Base-by-base conservation (phyloP, 2,329 filamentous ascomycete species). In the Hymenoscyphus scutula region DNA sequence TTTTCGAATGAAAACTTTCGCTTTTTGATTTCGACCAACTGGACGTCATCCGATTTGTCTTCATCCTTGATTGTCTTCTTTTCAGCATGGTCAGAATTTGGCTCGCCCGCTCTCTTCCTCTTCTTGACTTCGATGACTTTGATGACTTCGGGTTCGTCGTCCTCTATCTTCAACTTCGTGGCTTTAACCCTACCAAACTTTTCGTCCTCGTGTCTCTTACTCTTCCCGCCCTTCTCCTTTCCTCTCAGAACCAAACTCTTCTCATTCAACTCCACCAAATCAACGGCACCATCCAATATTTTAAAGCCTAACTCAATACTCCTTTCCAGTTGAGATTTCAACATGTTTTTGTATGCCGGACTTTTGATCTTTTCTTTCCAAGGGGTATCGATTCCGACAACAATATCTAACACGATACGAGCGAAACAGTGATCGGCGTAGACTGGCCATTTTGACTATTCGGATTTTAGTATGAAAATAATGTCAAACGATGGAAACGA, bases 291-390 rank as follows among this genome's bases (percentile, higher is more conserved):
- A 34, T 61, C 65, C 11, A 72, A 69, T 38, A 81, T 76, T 29
- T 71, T 66, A 62, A 76, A 70, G 0, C 73, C 78, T 25, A 81
- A 64, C 10, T 70, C 66, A 30, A 80, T 76, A 17, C 76, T 77
- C 25, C 64, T 64, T 29, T 69, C 45, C 48, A 81, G 57, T 62
- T 81, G 78, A 37, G 65, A 57, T 7, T 63, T 62, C 15, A 68
- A 72, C 79, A 81, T 81, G 56, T 79, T 76, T 66, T 74, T 77
- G 53, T 77, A 72, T 0, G 79, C 78, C 2, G 79, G 79, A 30
- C 71, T 68, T 59, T 75, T 75, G 37, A 80, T 54, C n/a, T 77
- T 74, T 27, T 74, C 65, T 32, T 71, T 77, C 79, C 79, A 81
- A 5, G 77, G 78, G 19, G 66, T 70, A 53, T 77, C 73, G 27